Evolutionary conservation across 495 filamentous ascomycete species (phyloP).

Genomic region (Aspergillus olivimuriae): DNA sequence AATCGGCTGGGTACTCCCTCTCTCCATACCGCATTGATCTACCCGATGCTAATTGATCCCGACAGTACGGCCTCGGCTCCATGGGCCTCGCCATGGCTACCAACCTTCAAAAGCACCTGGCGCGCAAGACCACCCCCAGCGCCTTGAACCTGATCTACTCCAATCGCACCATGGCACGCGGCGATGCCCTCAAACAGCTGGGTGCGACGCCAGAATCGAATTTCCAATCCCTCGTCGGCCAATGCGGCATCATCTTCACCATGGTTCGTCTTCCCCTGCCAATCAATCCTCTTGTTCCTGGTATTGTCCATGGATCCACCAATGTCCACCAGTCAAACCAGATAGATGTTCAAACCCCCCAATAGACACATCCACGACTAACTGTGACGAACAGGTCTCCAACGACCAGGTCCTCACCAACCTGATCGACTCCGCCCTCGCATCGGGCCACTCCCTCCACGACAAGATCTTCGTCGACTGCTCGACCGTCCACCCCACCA

Average conservation of each 20-base stretch:
- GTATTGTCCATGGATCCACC: no score
- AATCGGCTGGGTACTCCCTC: slow-evolving; percentile 33
- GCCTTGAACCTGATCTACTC: slow-evolving; percentile 32
- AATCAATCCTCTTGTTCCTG: neutral
- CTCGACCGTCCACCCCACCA: slow-evolving; percentile 40
- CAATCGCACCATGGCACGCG: slow-evolving; percentile 41
- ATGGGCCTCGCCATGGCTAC: slow-evolving; percentile 47
- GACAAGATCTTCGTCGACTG: slow-evolving; percentile 47
- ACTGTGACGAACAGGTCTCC: slow-evolving; percentile 35
- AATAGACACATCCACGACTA: no score
- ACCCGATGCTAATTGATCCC: slow-evolving; percentile 5
- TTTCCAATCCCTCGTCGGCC: slow-evolving; percentile 30
- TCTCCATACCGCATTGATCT: neutral
- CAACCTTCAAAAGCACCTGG: slow-evolving; percentile 41
- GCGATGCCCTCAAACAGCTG: slow-evolving; percentile 26
- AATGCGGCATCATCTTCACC: slow-evolving; percentile 40
- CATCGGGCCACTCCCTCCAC: slow-evolving; percentile 27
- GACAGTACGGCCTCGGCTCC: slow-evolving; percentile 41
- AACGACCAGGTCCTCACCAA: slow-evolving; percentile 34
- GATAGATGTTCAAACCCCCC: no score
- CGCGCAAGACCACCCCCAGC: slow-evolving; percentile 24
- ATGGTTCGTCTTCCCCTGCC: no score
- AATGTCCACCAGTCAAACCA: no score
- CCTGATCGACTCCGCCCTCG: slow-evolving; percentile 27
- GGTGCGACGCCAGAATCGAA: slow-evolving; percentile 29